Conservation (phyloP, 2,329 filamentous ascomycete genomes). For the Lasiodiplodia theobromae region DNA sequence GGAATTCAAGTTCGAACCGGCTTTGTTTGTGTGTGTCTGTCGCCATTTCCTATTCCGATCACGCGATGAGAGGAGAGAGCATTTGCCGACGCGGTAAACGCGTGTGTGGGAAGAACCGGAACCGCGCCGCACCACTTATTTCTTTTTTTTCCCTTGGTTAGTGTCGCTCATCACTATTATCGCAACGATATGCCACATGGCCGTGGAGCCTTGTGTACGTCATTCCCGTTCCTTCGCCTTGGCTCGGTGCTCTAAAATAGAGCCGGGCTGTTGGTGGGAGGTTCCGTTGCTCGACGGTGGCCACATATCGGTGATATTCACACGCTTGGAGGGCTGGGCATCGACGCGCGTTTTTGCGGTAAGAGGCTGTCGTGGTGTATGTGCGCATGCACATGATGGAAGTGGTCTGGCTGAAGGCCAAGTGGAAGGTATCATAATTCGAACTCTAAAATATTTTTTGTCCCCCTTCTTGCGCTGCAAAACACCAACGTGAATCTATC, state of each 20-base stretch:
- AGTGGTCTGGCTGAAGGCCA: background rate
- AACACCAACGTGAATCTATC: background rate
- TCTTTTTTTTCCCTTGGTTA: too few relatives aligned
- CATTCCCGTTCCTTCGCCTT: background rate
- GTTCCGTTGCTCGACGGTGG: too few relatives aligned
- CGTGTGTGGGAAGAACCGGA: background rate
- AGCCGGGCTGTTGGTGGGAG: background rate
- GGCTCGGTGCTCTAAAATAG: background rate
- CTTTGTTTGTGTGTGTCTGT: slow-evolving; percentile 25
- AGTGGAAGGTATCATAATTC: background rate
- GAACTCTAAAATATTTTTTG: background rate
- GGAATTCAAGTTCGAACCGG: background rate
- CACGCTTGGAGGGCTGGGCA: too few relatives aligned
- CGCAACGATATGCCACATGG: too few relatives aligned
- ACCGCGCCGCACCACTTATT: background rate
- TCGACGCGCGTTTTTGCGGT: too few relatives aligned
- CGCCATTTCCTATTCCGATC: slow-evolving; percentile 16
- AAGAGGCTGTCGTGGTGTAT: too few relatives aligned
- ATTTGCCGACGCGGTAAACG: background rate
- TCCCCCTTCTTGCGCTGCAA: background rate
- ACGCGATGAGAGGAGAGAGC: background rate
- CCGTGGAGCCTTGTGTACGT: background rate
- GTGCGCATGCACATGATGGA: too few relatives aligned
- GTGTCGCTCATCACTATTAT: too few relatives aligned
- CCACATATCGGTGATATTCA: too few relatives aligned